Base-by-base conservation (phyloP, 2,329 filamentous ascomycete species). In the Clarireedia homoeocarpa region DNA sequence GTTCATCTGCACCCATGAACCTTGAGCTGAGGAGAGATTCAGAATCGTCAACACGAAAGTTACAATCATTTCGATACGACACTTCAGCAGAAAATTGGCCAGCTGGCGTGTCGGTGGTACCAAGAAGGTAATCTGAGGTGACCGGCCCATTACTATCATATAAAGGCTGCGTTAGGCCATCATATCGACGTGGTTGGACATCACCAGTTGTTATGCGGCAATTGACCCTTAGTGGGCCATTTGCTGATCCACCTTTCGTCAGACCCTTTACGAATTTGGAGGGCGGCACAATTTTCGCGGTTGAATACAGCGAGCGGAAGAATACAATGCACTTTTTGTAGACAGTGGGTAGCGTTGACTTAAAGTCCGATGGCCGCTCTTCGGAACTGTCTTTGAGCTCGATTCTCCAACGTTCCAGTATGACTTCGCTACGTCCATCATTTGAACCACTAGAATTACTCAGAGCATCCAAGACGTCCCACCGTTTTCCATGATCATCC, bases 241-340 rank as follows among this genome's bases (percentile, higher is more conserved):
- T 77, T 76, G 83, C 73, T 42, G 80, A 73, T 53, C 84, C 82
- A 61, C 83, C 81, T 71, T 91, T 92, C 20, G 83, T 81, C 61
- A 88, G 78, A 51, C 82, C 84, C 66, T 87, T 81, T 42, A 78
- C 84, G 66, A 95, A 87, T 72, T 86, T 95, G 85, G 88, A 96
- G 24, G 88, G 84, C 2, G 94, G 94, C 59, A 96, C 75, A 59
- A 96, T 81, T 65, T 89, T 86, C 42, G 89, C 83, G 54, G 88
- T 88, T 50, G 89, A 83, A 70, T 89, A 96, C 47, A 99, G 78
- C 1, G 91, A 91, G 58, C 94, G 83, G 72, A 97, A 96, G 65
- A 96, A 84, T 63, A 97, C 88, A 61, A 99, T 95, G 65, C 89
- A 90, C 73, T 95, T 94, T 74, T 99, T 99, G 78, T 99, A 99